Evolutionary conservation across 164 flowering plant species (phyloP), one percentile per base, ranked within the genome.

Genomic region (Magnolia officinalis): DNA sequence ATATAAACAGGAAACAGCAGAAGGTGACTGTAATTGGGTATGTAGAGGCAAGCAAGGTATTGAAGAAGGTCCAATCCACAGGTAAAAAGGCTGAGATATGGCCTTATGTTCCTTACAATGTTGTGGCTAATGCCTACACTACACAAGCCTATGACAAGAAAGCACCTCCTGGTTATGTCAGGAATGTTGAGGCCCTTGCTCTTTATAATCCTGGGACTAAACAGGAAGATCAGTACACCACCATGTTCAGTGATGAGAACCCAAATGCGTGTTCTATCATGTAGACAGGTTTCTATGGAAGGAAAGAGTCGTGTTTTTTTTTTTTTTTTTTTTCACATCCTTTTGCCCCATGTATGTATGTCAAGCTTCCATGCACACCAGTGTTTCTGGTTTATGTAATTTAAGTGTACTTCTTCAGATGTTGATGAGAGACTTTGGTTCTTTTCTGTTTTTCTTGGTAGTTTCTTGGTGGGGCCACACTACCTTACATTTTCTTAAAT

Each of bases 61-160:
- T 94, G 85, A 81, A 85, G 77, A 93, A 86, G 69, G 97, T 87
- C 0, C 74, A 88, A 77, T 71, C 88, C 18, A 92, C 97, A 18
- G 87, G 88, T 80, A 94, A 92, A 80, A 92, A 88, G 74, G 85
- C 80, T 29, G 97, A 94, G 87, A 26, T 85, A 59, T 94, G 98
- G 98, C 97, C 98, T 10, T 94, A 89, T 70, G 94, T 94, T 1
- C 98, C 98, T 1, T 90, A 88, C 87, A 88, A 79, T 18, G 74
- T 87, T 77, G 89, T 90, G 65, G 88, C 91, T 8, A 81, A 91
- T 71, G 94, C 98, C 58, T 94, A 92, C 74, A 83, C 85, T 23
- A 83, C 93, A n/a, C 89, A 82, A 31, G 90, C 89, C 67, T 94
- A 91, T 79, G 98, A 94, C 88, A 94, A 94, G 85, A 94, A 90